Evolutionary conservation across 139 green algal genomes (phyloP), one percentile per base, ranked within the genome.

Genomic region (Chlamydomonas incerta): DNA sequence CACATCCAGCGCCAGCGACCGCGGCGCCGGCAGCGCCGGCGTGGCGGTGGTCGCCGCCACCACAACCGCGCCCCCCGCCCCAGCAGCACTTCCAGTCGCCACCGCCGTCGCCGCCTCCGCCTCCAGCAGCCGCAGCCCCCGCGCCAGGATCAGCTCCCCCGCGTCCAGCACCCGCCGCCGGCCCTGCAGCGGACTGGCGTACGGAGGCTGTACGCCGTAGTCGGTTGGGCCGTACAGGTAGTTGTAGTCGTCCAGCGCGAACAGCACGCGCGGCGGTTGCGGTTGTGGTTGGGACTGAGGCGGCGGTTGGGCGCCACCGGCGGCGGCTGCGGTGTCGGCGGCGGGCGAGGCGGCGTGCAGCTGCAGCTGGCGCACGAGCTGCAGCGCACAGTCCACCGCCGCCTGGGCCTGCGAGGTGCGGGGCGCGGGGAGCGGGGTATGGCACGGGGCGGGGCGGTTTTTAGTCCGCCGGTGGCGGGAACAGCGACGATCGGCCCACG

Each of bases 181-280:
- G 31, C 57, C 83, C 79, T 31, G 15, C 13, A 5, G 65, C 13
- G 47, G 72, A 29, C 14, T 33, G 21, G 34, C 41, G 2, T 15
- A 33, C 15, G 60, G 18, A 20, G 63, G 31, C 60, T 50, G 55
- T 47, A n/a, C 57, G 24, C 88, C 83, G 74, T 96, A 96, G 17
- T 85, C 89, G 13, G 89, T 94, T 33, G 63, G 63, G 31, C 88
- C 85, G 87, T 93, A 92, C 60, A 96, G 91, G 2, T 72, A 85
- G 67, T 96, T 95, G 87, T 96, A 96, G 83, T 94, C 90, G 79
- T 96, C 93, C 55, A 96, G 74, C 5, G 90, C 92, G 26, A 96
- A 70, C 72, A 96, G 66, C 28, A 95, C 87, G 4, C 28, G 69
- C 8, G 58, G 60, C 60, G 18, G 23, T n/a, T 65, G 57, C 60